Evolutionary conservation across 2,329 filamentous ascomycete species (phyloP).

Genomic region (Lasiodiplodia hormozganensis): DNA sequence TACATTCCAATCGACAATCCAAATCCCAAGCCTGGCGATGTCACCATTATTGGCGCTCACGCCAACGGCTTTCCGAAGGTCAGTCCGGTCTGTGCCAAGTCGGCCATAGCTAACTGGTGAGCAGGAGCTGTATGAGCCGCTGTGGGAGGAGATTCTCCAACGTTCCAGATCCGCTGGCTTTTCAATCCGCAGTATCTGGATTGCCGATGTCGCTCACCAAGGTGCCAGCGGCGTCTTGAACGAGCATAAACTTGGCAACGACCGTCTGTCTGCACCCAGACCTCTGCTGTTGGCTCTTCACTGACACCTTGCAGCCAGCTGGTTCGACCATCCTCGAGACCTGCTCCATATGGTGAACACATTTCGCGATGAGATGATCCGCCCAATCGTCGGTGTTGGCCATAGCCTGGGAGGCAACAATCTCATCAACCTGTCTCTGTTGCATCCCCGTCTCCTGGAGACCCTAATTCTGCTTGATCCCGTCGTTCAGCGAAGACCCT

Average conservation of each 20-base stretch:
- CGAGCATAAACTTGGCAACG: conserved; percentile 77
- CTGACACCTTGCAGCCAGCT: conserved; percentile 67
- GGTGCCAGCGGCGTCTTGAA: conserved; percentile 81
- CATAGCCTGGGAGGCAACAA: conserved; percentile 87
- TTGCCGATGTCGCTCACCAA: conserved; percentile 87
- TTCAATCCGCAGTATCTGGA: conserved; percentile 83
- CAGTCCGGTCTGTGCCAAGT: conserved; percentile 12
- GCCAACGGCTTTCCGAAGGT: conserved; percentile 95
- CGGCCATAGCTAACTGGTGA: conserved; percentile 29
- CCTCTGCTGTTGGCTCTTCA: background rate
- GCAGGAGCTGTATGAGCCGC: conserved; percentile 87
- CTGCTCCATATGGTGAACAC: conserved; percentile 84
- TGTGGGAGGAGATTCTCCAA: conserved; percentile 82
- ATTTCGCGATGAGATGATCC: conserved; percentile 79
- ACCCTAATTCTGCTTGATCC: conserved; percentile 83
- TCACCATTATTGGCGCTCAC: conserved; percentile 86
- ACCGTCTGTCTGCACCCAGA: conserved; percentile 66
- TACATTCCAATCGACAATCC: conserved; percentile 79
- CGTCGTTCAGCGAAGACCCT: conserved; percentile 67
- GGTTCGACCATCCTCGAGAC: conserved; percentile 86
- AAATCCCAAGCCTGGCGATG: conserved; percentile 72
- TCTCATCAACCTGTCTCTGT: conserved; percentile 73
- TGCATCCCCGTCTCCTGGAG: conserved; percentile 82
- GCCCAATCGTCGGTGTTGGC: conserved; percentile 82
- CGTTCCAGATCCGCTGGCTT: conserved; percentile 66